These are phyloP conservation scores for Chalciporus sphaerocephalus DNA, from an alignment of 768 basidiomycete species.

Conservation along the genomic window DNA sequence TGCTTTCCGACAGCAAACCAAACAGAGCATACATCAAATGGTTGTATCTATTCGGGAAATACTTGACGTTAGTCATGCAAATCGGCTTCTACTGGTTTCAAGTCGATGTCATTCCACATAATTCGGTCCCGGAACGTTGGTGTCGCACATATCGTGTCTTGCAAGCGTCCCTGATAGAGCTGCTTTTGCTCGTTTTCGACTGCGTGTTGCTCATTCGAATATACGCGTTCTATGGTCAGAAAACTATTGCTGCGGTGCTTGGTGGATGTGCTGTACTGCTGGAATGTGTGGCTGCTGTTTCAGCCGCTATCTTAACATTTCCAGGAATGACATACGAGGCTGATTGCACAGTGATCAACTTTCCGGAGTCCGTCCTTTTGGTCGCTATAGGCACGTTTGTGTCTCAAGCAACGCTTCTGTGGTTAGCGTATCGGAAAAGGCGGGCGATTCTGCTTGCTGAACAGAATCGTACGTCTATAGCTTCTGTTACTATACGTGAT, in stretches of 20 bases:
- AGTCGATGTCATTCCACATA: not conserved
- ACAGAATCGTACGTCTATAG: not conserved
- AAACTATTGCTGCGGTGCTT: not conserved
- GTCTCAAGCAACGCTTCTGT: constrained; percentile 19
- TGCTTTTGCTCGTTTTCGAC: no score
- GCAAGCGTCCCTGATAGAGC: constrained; percentile 9
- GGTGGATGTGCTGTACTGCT: constrained; percentile 5
- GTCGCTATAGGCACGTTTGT: constrained; percentile 8
- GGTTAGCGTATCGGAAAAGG: constrained; percentile 15
- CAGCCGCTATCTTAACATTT: not conserved
- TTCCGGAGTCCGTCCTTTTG: constrained; percentile 5
- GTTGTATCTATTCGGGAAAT: constrained; percentile 26
- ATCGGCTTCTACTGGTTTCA: constrained; percentile 6
- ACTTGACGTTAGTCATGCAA: constrained; percentile 13
- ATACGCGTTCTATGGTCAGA: constrained; percentile 15
- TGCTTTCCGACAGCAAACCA: constrained; percentile 12
- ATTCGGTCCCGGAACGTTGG: not conserved
- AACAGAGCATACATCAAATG: constrained; percentile 17
- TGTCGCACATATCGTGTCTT: constrained; percentile 14
- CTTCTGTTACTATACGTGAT: constrained; percentile 24
- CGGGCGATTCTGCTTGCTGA: not conserved
- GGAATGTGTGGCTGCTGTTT: constrained; percentile 7
- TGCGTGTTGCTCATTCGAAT: no score
- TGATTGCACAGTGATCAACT: constrained; percentile 6
- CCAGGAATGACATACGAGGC: constrained; percentile 12